Conservation (phyloP, 371 early-diverging fungal species). For the Syncephalis plumigaleata region DNA sequence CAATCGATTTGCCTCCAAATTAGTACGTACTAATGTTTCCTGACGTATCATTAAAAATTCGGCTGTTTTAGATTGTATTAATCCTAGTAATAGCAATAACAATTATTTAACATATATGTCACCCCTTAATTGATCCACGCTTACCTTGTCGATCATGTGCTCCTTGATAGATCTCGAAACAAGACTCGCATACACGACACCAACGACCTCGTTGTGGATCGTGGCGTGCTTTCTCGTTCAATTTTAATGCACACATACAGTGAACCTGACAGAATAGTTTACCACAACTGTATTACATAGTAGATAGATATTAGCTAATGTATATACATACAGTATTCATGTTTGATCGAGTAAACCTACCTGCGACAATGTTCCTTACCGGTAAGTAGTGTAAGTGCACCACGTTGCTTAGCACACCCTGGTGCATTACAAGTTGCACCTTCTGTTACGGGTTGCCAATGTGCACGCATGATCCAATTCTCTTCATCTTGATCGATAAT, state of each 20-base stretch:
- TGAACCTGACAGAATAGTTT: conserved; percentile 49
- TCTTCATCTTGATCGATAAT: too few relatives aligned
- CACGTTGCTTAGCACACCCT: neutral
- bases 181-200: conserved; percentile 59
- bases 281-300: conserved; percentile 35
- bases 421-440: too few relatives aligned
- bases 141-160: neutral
- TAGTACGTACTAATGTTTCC: conserved; percentile 19
- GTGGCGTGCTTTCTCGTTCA: conserved; percentile 44
- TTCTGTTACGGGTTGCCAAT: too few relatives aligned
- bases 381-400: conserved; percentile 1
- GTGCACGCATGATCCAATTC: too few relatives aligned
- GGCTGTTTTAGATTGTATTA: conserved; percentile 24
- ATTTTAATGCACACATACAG: conserved; percentile 44
- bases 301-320: neutral
- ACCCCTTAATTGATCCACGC: too few relatives aligned
- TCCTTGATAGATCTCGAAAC: conserved; percentile 20
- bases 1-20: conserved; percentile 66
- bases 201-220: conserved; percentile 49
- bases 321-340: neutral
- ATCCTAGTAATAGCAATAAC: conserved; percentile 17
- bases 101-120: too few relatives aligned
- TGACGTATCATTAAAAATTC: conserved; percentile 37
- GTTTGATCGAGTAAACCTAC: conserved; percentile 3
- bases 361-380: conserved; percentile 15